phyloP scores from a whole-genome alignment of 306 rosid species.

The Arachis hypogaea region DNA sequence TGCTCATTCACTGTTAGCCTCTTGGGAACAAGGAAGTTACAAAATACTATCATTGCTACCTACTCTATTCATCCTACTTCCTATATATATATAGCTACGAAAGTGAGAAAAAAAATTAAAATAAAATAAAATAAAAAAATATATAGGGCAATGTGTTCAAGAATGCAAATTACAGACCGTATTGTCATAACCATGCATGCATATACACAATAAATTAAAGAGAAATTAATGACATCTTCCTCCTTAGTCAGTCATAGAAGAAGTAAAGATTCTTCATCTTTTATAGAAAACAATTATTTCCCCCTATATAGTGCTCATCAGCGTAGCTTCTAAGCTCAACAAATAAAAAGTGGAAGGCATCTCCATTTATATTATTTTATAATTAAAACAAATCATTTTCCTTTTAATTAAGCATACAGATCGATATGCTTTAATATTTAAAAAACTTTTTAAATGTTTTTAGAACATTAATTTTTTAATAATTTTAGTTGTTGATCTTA shows the following conservation, averaged over 20 bases:
- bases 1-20: not conserved
- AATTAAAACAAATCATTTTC: not conserved
- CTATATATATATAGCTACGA: slow-evolving; percentile 18
- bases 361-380: not conserved
- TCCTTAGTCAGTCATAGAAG: slow-evolving; percentile 33
- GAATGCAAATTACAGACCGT: slow-evolving; percentile 40
- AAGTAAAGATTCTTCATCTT: slow-evolving; percentile 46
- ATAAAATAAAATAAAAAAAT: not conserved
- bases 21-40: not conserved
- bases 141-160: slow-evolving; percentile 38
- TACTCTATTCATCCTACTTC: slow-evolving; percentile 23
- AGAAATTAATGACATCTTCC: slow-evolving; percentile 34
- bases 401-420: slow-evolving; percentile 17
- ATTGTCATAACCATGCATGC: slow-evolving; percentile 51
- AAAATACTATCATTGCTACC: slow-evolving; percentile 36
- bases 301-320: slow-evolving; percentile 30
- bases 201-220: slow-evolving; percentile 33
- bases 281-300: slow-evolving; percentile 41
- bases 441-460: too few species aligned
- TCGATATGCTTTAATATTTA: not conserved
- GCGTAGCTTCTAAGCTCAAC: slow-evolving; percentile 56
- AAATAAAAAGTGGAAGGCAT: slow-evolving; percentile 44
- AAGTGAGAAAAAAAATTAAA: slow-evolving; percentile 41
- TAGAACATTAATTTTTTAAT: too few species aligned
- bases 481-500: too few species aligned